These are phyloP conservation scores for Zygosaccharomyces bisporus DNA, from an alignment of 805 yeast species.

Conservation along the genomic window DNA sequence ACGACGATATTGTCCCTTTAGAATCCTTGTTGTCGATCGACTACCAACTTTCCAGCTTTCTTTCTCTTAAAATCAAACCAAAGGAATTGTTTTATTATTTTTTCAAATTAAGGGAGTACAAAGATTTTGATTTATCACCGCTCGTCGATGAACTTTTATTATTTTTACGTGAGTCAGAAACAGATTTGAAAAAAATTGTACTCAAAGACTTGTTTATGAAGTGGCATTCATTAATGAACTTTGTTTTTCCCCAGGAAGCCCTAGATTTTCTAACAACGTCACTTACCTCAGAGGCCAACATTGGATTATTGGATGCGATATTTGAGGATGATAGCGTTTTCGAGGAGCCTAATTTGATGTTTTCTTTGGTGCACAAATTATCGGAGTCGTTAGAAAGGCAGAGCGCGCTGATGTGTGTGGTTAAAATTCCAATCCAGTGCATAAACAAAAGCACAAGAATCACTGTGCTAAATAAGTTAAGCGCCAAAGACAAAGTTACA, in stretches of 20 bases:
- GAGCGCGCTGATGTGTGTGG: conserved; percentile 10
- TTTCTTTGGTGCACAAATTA: conserved; percentile 28
- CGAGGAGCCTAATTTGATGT: conserved; percentile 45
- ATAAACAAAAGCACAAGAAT: conserved; percentile 37
- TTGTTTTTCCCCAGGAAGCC: conserved; percentile 32
- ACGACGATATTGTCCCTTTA: conserved; percentile 37
- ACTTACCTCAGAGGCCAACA: conserved; percentile 29
- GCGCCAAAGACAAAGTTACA: conserved; percentile 9
- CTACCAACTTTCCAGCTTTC: conserved; percentile 10
- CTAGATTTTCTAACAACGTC: conserved; percentile 31
- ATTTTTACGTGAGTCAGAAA: conserved; percentile 17
- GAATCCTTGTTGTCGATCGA: conserved; percentile 21
- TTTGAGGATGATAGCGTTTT: conserved; percentile 41
- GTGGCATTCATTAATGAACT: conserved; percentile 52
- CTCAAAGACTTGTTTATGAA: conserved; percentile 40
- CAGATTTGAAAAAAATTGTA: conserved; percentile 10
- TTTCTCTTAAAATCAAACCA: conserved; percentile 1
- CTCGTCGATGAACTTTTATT: conserved; percentile 27
- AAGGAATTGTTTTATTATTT: conserved; percentile 35
- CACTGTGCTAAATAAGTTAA: conserved; percentile 24
- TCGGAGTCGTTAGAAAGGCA: conserved; percentile 10
- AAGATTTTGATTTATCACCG: conserved; percentile 27
- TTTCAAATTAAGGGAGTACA: conserved; percentile 51
- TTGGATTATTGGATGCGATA: conserved; percentile 22
- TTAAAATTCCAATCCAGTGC: conserved; percentile 49